These are phyloP conservation scores for Boletus tylopilopsis DNA, from an alignment of 768 basidiomycete species.

Conservation along the genomic window DNA sequence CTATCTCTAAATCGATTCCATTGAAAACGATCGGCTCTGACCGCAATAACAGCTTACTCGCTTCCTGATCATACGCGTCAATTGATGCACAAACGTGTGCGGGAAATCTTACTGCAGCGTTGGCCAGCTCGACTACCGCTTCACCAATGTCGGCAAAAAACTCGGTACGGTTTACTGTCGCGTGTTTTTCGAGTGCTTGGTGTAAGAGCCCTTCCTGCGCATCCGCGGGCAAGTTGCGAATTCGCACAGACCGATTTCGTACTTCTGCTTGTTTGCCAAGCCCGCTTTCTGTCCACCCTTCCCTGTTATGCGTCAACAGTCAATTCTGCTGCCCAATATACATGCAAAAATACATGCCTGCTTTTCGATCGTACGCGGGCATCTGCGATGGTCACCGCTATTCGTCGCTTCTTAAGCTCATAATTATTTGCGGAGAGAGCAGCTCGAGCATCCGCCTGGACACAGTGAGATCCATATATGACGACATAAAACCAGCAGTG, in stretches of 20 bases:
- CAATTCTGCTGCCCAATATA: background rate
- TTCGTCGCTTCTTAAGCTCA: slow-evolving; percentile 85
- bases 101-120: slow-evolving; percentile 49
- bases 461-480: background rate
- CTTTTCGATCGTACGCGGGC: slow-evolving; percentile 54
- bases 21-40: slow-evolving; percentile 70
- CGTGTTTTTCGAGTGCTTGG: slow-evolving; percentile 80
- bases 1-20: slow-evolving; percentile 54
- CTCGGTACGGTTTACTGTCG: slow-evolving; percentile 67
- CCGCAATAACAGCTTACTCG: slow-evolving; percentile 70
- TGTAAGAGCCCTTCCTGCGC: slow-evolving; percentile 92
- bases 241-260: slow-evolving; percentile 67
- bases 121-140: slow-evolving; percentile 65
- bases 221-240: slow-evolving; percentile 67
- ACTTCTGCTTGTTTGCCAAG: slow-evolving; percentile 52
- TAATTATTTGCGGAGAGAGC: slow-evolving; percentile 81
- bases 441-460: slow-evolving; percentile 62
- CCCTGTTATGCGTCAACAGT: slow-evolving; percentile 26
- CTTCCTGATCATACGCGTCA: slow-evolving; percentile 53
- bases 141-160: slow-evolving; percentile 60
- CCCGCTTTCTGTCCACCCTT: slow-evolving; percentile 49
- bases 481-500: background rate
- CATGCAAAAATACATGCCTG: slow-evolving; percentile 38
- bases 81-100: background rate
- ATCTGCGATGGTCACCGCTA: slow-evolving; percentile 86